Evolutionary conservation across 1,284 basidiomycete species (phyloP).

Genomic region (Leccinum griseonigrum): DNA sequence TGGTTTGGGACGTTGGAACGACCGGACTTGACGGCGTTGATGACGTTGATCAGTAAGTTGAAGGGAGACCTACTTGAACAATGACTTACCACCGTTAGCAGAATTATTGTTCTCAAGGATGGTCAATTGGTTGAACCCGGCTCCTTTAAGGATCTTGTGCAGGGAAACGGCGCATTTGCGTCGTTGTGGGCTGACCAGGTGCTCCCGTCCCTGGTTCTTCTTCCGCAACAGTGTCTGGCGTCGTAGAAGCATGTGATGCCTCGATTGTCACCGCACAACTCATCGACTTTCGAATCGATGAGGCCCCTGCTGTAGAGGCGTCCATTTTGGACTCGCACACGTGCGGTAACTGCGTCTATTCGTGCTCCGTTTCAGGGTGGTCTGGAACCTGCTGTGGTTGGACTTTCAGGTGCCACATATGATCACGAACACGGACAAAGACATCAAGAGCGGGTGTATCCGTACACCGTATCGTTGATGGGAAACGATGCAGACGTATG

Average conservation of each 20-base stretch:
- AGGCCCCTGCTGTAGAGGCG: conserved; percentile 5
- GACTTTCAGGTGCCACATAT: no score
- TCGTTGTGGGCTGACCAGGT: conserved; percentile 75
- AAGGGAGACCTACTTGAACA: background rate
- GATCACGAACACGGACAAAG: no score
- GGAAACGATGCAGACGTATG: no score
- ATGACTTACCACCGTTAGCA: conserved; percentile 27
- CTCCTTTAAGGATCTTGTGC: conserved; percentile 69
- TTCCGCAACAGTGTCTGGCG: conserved; percentile 15
- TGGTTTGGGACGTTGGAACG: conserved; percentile 77
- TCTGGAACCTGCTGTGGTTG: no score
- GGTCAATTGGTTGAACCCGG: conserved; percentile 81
- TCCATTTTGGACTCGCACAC: conserved; percentile 20
- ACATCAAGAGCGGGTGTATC: no score
- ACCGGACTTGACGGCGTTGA: conserved; percentile 40
- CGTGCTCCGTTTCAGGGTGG: conserved; percentile 10
- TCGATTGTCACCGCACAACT: conserved; percentile 17
- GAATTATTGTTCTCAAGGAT: conserved; percentile 80
- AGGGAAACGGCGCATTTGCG: conserved; percentile 68
- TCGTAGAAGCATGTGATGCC: conserved; percentile 26
- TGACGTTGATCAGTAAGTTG: conserved; percentile 53
- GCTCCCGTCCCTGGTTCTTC: conserved; percentile 31
- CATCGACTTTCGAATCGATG: conserved; percentile 9
- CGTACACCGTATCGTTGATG: no score
- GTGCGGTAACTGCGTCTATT: conserved; percentile 17